Conservation (phyloP, 192 early-diverging fungal species). For the Coemansia sp. region DNA sequence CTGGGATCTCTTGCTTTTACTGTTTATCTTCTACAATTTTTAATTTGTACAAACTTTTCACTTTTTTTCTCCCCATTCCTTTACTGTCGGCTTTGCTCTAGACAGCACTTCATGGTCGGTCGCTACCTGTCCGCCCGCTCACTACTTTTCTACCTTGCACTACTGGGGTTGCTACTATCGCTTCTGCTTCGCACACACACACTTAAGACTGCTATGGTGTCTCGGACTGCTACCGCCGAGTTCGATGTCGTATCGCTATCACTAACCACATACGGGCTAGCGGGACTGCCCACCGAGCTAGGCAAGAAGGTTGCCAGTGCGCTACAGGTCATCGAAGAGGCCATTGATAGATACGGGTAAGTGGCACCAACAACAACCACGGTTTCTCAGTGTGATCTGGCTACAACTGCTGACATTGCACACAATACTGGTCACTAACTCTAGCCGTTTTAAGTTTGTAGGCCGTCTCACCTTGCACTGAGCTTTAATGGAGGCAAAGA, state of each 20-base stretch:
- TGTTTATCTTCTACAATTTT: not conserved
- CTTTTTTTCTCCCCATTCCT: not conserved
- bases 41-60: not conserved
- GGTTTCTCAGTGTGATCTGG: not conserved
- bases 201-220: conserved; percentile 26
- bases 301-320: conserved; percentile 39
- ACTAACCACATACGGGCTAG: conserved; percentile 34
- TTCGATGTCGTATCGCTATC: conserved; percentile 38
- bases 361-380: not conserved
- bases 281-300: conserved; percentile 23
- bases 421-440: not conserved
- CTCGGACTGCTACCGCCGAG: conserved; percentile 21
- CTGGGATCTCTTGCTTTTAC: not conserved
- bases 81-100: not conserved
- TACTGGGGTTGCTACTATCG: conserved; percentile 1
- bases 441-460: conserved; percentile 27
- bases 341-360: conserved; percentile 56
- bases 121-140: not conserved
- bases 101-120: conserved; percentile 5
- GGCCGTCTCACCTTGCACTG: conserved; percentile 67
- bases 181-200: not conserved
- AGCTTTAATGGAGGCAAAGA: conserved; percentile 98
- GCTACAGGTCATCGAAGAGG: conserved; percentile 49
- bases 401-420: not conserved
- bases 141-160: not conserved